Percentiles rank a stretch among this genome's conserved stretches.
phyloP scores from a whole-genome alignment of 495 filamentous ascomycete genomes.

The Niebla homalea region DNA sequence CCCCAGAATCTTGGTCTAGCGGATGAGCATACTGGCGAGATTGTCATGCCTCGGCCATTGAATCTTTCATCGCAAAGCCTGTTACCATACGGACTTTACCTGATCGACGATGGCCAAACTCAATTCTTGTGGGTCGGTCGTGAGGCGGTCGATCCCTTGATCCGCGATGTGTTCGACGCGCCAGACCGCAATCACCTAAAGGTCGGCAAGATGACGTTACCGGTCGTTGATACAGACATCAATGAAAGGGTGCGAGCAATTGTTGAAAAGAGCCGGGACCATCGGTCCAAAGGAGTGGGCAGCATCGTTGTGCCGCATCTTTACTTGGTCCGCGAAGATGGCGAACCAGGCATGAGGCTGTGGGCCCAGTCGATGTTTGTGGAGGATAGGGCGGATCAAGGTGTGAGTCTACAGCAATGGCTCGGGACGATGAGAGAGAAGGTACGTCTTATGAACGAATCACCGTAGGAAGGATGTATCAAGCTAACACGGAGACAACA shows the following conservation, averaged over 20 bases:
- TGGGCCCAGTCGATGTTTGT: slow-evolving; percentile 96
- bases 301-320: slow-evolving; percentile 85
- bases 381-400: slow-evolving; percentile 89
- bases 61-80: slow-evolving; percentile 82
- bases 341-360: slow-evolving; percentile 84
- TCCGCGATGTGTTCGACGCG: slow-evolving; percentile 80
- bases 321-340: slow-evolving; percentile 88
- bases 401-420: slow-evolving; percentile 84
- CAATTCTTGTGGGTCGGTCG: slow-evolving; percentile 97
- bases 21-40: slow-evolving; percentile 74
- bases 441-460: slow-evolving; percentile 42
- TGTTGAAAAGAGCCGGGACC: slow-evolving; percentile 79
- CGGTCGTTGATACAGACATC: slow-evolving; percentile 87
- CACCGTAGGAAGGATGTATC: not conserved
- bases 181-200: slow-evolving; percentile 67
- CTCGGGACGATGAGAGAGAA: slow-evolving; percentile 88
- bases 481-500: not conserved
- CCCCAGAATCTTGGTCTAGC: slow-evolving; percentile 83
- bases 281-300: slow-evolving; percentile 70
- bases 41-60: slow-evolving; percentile 66
- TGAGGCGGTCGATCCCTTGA: slow-evolving; percentile 79
- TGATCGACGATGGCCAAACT: slow-evolving; percentile 93
- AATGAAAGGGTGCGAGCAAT: slow-evolving; percentile 85
- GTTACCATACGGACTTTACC: slow-evolving; percentile 87
- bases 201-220: slow-evolving; percentile 78